Evolutionary conservation across 1,284 basidiomycete genomes (phyloP).

Genomic region (Tilletia caries): DNA sequence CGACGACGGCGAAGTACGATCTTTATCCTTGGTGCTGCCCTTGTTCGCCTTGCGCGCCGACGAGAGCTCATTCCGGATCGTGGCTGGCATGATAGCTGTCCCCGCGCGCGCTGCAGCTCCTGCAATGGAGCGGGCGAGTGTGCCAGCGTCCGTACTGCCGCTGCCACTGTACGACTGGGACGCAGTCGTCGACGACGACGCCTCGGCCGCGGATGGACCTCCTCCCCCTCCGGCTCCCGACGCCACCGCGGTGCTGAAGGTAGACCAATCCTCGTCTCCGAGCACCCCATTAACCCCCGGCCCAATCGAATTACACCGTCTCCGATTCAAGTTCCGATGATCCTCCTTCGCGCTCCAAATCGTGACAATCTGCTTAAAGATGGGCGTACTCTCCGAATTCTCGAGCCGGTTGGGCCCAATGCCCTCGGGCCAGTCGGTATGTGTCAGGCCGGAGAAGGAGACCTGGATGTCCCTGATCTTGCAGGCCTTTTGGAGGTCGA

Average conservation of each 20-base stretch:
- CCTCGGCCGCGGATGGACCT: neutral
- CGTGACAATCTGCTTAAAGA: constrained; percentile 70
- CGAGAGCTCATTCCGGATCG: constrained; percentile 16
- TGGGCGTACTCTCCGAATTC: constrained; percentile 72
- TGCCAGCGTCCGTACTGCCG: constrained; percentile 15
- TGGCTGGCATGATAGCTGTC: constrained; percentile 40
- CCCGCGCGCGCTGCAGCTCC: constrained; percentile 41
- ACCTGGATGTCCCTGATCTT: constrained; percentile 81
- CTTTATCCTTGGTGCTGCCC: too few relatives aligned
- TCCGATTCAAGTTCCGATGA: neutral
- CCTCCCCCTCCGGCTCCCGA: constrained; percentile 14
- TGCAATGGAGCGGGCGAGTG: constrained; percentile 34
- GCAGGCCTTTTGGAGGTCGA: constrained; percentile 76
- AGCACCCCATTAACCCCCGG: constrained; percentile 61
- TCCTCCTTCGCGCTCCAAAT: constrained; percentile 66
- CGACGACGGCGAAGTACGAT: too few relatives aligned
- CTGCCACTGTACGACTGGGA: neutral
- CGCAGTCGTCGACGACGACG: neutral
- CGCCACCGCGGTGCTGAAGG: neutral
- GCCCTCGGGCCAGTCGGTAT: constrained; percentile 79
- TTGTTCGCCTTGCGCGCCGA: neutral
- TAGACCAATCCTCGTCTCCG: constrained; percentile 15
- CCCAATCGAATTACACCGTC: constrained; percentile 71
- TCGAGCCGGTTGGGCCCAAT: constrained; percentile 76
- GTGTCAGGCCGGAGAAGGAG: constrained; percentile 68